Conservation (phyloP, 2,329 filamentous ascomycete species). For the Aspergillus carbonarius region DNA sequence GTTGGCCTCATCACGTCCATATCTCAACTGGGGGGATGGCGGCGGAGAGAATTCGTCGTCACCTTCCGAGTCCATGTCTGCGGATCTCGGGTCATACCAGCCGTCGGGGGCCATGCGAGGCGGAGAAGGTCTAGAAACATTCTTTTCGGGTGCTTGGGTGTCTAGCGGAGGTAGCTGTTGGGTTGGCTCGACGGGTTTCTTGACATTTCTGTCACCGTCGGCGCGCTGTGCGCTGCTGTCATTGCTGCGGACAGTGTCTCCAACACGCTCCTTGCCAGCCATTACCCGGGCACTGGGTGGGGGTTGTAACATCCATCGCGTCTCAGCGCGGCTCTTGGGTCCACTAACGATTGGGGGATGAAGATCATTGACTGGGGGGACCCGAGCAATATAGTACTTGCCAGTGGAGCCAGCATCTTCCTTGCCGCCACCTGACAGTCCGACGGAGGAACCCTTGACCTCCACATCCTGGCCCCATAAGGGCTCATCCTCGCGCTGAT, state of each 20-base stretch:
- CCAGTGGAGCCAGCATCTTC: constrained; percentile 39
- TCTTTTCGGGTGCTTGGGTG: constrained; percentile 7
- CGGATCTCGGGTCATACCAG: constrained; percentile 3
- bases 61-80: not conserved
- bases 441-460: constrained; percentile 55
- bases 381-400: constrained; percentile 61
- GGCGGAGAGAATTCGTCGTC: constrained; percentile 13
- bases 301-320: constrained; percentile 89
- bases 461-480: constrained; percentile 69
- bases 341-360: constrained; percentile 81
- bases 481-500: constrained; percentile 85
- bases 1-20: constrained; percentile 22
- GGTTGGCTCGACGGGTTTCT: constrained; percentile 1
- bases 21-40: constrained; percentile 18
- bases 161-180: constrained; percentile 15
- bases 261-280: constrained; percentile 69
- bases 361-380: constrained; percentile 79
- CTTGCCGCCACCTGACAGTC: constrained; percentile 43
- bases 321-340: constrained; percentile 66
- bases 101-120: constrained; percentile 3
- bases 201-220: constrained; percentile 11
- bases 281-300: constrained; percentile 87
- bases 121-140: not conserved
- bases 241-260: constrained; percentile 21
- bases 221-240: constrained; percentile 17